Base-by-base conservation (phyloP, 75 land plant species). In the Selaginella moellendorffii region DNA sequence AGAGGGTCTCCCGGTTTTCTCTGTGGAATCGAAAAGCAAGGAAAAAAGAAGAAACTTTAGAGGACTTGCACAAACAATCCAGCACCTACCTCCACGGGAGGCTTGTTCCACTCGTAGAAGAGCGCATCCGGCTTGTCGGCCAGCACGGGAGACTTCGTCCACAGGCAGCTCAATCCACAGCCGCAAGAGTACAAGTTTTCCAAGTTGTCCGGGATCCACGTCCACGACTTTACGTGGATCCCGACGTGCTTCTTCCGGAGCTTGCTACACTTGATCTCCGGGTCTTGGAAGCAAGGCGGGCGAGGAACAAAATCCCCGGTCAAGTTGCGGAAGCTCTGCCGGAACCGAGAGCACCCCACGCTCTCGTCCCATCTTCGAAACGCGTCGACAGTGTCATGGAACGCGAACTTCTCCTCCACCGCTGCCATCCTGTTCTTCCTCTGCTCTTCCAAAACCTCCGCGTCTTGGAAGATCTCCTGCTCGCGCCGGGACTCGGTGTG, bases 181-280 rank as follows among this genome's bases (percentile, higher is more conserved):
- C 73, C 63, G 58, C 97, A 92, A n/a, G 78, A 79, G 63, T 92
- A 88, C 66, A 88, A 62, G 54, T 77, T 83, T 62, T 92, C 79
- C 77, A 92, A 67, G 69, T 76, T 83, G 65, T 92, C 95, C 18
- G 97, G 97, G 65, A 92, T 79, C 97, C 97, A 92, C 30, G 89
- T 92, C 93, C 89, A 88, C 71, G 82, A 77, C 74, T 85, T 83
- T 1, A 92, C 86, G 74, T 79, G 69, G 21, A 92, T 76, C 28
- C 73, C 69, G 20, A 88, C 95, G 71, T 84, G 85, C 17, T 61
- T 63, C 77, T 73, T 65, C 68, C 74, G 74, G 77, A 85, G 54
- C 27, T 9, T 65, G 24, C 52, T 26, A 56, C 92, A 87, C 0
- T 65, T 61, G 18, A 54, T 66, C 0, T 69, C 62, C 9, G 52